These are phyloP conservation scores for Cryphonectria radicalis DNA, from an alignment of 2,329 filamentous ascomycete species.

Conservation along the genomic window DNA sequence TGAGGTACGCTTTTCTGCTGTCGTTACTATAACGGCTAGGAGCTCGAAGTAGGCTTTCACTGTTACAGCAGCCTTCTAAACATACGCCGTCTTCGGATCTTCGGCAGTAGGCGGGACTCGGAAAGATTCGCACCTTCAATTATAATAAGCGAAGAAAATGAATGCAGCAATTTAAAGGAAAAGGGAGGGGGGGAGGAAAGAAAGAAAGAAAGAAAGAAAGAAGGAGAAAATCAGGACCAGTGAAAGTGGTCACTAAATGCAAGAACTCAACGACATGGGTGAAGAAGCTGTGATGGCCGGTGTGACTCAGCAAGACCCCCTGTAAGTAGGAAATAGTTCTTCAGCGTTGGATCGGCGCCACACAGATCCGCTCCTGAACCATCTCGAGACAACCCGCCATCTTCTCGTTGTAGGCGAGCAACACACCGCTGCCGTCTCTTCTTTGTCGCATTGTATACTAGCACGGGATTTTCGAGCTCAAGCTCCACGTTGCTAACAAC, in stretches of 20 bases:
- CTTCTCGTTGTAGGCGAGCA: conserved; percentile 8
- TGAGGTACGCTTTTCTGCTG: not conserved
- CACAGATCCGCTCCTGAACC: not conserved
- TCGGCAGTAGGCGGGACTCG: not conserved
- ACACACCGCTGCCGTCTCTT: conserved; percentile 1
- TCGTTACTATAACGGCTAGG: not conserved
- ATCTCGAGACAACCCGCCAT: not conserved
- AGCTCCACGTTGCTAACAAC: not conserved
- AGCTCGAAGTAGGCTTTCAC: not conserved
- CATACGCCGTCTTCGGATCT: not conserved
- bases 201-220: too few relatives aligned
- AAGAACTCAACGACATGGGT: not conserved
- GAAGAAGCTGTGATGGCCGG: not conserved
- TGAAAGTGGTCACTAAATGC: not conserved
- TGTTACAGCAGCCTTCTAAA: not conserved
- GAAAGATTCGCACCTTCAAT: not conserved
- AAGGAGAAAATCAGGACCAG: not conserved
- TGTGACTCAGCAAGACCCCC: not conserved
- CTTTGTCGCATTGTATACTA: conserved; percentile 11
- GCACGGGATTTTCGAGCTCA: conserved; percentile 2
- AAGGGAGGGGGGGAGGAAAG: too few relatives aligned
- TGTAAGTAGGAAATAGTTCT: not conserved
- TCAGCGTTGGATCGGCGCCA: conserved; percentile 1
- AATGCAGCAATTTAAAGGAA: too few relatives aligned
- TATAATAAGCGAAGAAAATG: not conserved